Evolutionary conservation across 2,329 filamentous ascomycete species (phyloP).

Genomic region (Fusarium sp.): DNA sequence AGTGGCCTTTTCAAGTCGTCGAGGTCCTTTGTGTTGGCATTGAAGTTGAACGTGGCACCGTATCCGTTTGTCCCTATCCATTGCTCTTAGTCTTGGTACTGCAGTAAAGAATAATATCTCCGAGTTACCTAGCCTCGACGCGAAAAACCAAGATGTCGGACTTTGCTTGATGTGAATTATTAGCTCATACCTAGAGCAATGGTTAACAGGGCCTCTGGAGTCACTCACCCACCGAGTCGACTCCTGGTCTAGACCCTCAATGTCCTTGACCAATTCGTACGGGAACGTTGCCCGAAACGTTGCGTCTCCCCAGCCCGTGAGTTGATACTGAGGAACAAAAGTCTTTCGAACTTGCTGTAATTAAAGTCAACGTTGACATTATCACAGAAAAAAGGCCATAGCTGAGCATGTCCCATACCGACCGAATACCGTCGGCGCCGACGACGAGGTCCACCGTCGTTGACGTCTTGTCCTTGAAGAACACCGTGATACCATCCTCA

Average conservation of each 20-base stretch:
- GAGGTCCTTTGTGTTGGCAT: background rate
- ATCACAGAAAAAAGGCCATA: too few relatives aligned
- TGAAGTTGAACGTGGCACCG: background rate
- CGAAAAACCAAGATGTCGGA: background rate
- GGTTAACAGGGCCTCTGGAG: too few relatives aligned
- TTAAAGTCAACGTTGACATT: too few relatives aligned
- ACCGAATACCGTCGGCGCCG: background rate
- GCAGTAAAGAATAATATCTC: too few relatives aligned
- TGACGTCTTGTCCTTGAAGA: background rate
- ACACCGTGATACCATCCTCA: background rate
- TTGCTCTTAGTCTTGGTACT: too few relatives aligned
- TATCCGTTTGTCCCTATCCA: too few relatives aligned
- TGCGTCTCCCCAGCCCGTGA: background rate
- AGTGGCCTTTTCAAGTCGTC: background rate
- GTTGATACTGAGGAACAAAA: background rate
- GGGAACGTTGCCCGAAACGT: background rate
- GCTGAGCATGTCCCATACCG: background rate
- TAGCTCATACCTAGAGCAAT: too few relatives aligned
- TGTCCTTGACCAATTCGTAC: background rate
- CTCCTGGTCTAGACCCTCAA: background rate
- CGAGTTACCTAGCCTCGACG: background rate
- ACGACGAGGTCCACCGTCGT: background rate
- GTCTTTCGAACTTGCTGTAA: background rate
- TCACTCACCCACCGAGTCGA: background rate
- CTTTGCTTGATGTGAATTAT: background rate